Evolutionary conservation across 768 basidiomycete genomes (phyloP).

Genomic region (Tubosaeta sp.): DNA sequence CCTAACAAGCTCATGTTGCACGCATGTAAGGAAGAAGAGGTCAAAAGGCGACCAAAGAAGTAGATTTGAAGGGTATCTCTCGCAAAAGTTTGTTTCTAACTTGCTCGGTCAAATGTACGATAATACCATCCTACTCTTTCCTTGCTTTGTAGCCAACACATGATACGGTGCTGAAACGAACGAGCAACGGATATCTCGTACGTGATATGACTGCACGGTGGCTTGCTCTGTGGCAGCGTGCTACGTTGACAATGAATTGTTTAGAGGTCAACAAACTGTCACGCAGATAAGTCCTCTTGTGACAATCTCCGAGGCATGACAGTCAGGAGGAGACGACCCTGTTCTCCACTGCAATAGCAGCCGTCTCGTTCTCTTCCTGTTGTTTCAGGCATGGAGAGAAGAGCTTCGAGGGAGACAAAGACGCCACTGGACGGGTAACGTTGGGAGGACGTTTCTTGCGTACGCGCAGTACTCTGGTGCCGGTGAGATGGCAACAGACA

Average conservation of each 20-base stretch:
- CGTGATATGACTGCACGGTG: neutral
- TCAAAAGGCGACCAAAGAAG: slow-evolving; percentile 55
- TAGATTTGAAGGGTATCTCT: slow-evolving; percentile 10
- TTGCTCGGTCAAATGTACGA: slow-evolving; percentile 12
- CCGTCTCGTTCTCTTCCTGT: neutral
- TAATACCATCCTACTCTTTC: slow-evolving; percentile 9
- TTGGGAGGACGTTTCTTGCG: too few relatives aligned
- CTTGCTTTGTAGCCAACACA: neutral
- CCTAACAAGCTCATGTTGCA: slow-evolving; percentile 84
- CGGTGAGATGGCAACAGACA: too few relatives aligned
- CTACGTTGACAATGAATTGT: neutral
- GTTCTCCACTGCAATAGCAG: neutral
- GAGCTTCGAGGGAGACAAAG: neutral
- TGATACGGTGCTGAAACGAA: neutral
- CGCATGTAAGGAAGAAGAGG: slow-evolving; percentile 83
- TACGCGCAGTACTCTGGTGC: too few relatives aligned
- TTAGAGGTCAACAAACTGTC: neutral
- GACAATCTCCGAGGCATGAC: neutral
- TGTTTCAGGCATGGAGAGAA: neutral
- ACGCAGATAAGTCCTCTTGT: neutral
- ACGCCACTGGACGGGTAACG: neutral
- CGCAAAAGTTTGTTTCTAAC: neutral
- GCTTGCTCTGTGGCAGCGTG: neutral
- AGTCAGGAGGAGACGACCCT: neutral
- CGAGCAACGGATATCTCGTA: neutral